Conservation (phyloP, 805 yeast genomes). For the Saturnispora mendoncae region DNA sequence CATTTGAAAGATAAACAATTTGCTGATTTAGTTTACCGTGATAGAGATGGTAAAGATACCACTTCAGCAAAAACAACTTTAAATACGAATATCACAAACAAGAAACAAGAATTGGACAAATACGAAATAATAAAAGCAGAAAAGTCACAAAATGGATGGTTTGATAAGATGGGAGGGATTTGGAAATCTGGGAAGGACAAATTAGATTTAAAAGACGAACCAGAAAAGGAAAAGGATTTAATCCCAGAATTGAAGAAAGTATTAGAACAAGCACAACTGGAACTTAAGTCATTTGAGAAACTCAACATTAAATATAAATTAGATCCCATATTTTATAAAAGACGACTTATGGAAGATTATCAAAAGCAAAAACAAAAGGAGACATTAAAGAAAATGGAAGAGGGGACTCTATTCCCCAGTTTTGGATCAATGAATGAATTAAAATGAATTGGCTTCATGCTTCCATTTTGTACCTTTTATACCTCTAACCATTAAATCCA, state of each 20-base stretch:
- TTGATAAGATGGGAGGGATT: slow-evolving; percentile 4
- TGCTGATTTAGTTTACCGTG: slow-evolving; percentile 31
- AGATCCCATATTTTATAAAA: slow-evolving; percentile 34
- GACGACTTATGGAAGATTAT: slow-evolving; percentile 30
- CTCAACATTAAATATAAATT: slow-evolving; percentile 33
- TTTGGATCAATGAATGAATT: slow-evolving; percentile 14
- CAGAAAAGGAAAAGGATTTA: slow-evolving; percentile 5
- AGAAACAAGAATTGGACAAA: slow-evolving; percentile 29
- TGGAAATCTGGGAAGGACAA: too few relatives aligned
- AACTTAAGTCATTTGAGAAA: slow-evolving; percentile 20
- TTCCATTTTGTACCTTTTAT: slow-evolving; percentile 30
- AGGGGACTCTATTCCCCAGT: slow-evolving; percentile 35
- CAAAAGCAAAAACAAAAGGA: slow-evolving; percentile 29
- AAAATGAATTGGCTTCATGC: slow-evolving; percentile 12
- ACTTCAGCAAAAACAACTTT: slow-evolving; percentile 19
- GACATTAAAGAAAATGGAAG: slow-evolving; percentile 26
- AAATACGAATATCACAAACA: slow-evolving; percentile 17
- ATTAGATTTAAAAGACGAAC: not conserved
- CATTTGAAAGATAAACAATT: slow-evolving; percentile 41
- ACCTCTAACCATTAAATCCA: slow-evolving; percentile 34
- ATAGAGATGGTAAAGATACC: slow-evolving; percentile 16
- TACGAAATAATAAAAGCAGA: slow-evolving; percentile 25
- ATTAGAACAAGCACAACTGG: slow-evolving; percentile 1
- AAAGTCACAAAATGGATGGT: slow-evolving; percentile 7
- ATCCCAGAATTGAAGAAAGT: slow-evolving; percentile 10